A percentile compares a stretch with the other conserved stretches of the same genome.
Evolutionary conservation across 805 yeast species (phyloP).

Genomic region (Saccharomycopsis oosterbeekiorum): DNA sequence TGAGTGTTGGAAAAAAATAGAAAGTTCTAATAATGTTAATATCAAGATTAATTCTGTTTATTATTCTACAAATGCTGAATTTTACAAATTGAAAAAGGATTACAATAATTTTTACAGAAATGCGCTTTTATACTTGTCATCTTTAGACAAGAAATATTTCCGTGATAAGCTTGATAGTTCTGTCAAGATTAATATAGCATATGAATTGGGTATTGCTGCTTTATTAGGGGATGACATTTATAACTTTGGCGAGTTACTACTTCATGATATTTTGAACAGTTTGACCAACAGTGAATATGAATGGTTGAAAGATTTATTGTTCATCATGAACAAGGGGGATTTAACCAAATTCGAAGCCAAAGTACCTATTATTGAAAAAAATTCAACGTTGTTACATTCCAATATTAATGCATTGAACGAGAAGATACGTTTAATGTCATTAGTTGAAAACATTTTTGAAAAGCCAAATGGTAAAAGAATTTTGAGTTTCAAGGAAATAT

Average conservation of each 20-base stretch:
- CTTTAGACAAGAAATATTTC: constrained; percentile 37
- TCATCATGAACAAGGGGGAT: constrained; percentile 70
- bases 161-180: constrained; percentile 29
- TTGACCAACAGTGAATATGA: constrained; percentile 38
- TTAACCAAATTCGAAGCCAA: constrained; percentile 51
- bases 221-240: constrained; percentile 84
- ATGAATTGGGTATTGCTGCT: constrained; percentile 78
- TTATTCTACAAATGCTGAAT: constrained; percentile 70
- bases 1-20: constrained; percentile 46
- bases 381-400: constrained; percentile 46
- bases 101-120: constrained; percentile 75
- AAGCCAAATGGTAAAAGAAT: constrained; percentile 67
- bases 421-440: constrained; percentile 85
- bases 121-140: constrained; percentile 72
- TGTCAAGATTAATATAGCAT: constrained; percentile 44
- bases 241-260: constrained; percentile 89
- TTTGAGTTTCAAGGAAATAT: constrained; percentile 63
- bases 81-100: constrained; percentile 64
- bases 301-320: constrained; percentile 67
- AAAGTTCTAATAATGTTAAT: constrained; percentile 44
- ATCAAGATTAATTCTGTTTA: constrained; percentile 66
- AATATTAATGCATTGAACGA: constrained; percentile 67
- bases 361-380: constrained; percentile 30
- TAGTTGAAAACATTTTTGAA: constrained; percentile 75
- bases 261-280: constrained; percentile 68